Conservation (phyloP, 2,329 filamentous ascomycete species). For the Catunica adiposa region DNA sequence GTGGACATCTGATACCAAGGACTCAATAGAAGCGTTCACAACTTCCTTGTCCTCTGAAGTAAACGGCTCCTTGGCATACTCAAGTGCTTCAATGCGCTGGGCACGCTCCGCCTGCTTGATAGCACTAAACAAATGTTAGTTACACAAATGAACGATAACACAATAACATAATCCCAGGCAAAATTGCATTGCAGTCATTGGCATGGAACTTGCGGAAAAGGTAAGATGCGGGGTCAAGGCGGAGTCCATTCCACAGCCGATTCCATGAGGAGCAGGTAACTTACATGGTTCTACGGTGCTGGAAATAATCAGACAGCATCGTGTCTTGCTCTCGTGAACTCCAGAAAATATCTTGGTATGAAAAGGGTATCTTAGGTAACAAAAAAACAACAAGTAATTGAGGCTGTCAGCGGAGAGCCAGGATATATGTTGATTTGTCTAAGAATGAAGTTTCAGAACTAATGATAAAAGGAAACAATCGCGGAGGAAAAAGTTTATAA, state of each 20-base stretch:
- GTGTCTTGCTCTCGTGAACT: background rate
- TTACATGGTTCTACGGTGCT: conserved; percentile 21
- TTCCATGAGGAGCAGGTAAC: conserved; percentile 18
- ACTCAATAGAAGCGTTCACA: conserved; percentile 56
- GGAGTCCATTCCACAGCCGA: too few relatives aligned
- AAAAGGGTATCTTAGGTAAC: background rate
- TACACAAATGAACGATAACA: too few relatives aligned
- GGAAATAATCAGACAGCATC: conserved; percentile 13
- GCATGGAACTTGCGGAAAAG: too few relatives aligned
- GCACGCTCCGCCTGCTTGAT: conserved; percentile 65
- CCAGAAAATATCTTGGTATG: background rate
- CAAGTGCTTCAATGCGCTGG: conserved; percentile 49
- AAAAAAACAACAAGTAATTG: too few relatives aligned
- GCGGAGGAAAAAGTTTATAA: background rate
- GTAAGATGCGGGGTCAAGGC: too few relatives aligned
- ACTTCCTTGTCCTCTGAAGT: conserved; percentile 48
- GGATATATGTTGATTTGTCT: too few relatives aligned
- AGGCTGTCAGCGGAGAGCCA: too few relatives aligned
- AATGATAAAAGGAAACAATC: background rate
- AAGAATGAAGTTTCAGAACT: too few relatives aligned
- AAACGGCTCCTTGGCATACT: conserved; percentile 38
- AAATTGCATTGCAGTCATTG: too few relatives aligned
- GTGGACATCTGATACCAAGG: conserved; percentile 65
- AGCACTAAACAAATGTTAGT: background rate
- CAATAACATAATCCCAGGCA: too few relatives aligned